Evolutionary conservation across 495 filamentous ascomycete species (phyloP).

Genomic region (Xylaria intraflava): DNA sequence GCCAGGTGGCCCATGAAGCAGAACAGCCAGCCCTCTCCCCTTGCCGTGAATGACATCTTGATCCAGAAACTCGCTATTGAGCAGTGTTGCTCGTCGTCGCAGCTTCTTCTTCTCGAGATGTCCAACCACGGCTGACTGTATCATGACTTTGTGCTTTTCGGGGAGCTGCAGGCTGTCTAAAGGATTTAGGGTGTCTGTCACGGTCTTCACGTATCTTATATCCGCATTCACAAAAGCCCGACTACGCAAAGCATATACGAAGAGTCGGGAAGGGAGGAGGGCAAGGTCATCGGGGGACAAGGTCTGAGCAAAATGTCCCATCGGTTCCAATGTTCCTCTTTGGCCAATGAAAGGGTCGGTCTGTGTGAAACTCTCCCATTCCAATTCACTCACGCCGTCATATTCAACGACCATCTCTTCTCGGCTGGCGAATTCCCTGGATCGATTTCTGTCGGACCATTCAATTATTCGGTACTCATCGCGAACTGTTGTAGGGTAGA

Average conservation of each 20-base stretch:
- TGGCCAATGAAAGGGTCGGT: slow-evolving; percentile 3
- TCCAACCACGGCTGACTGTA: slow-evolving; percentile 44
- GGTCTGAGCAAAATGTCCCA: slow-evolving; percentile 18
- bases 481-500: slow-evolving; percentile 16
- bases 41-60: slow-evolving; percentile 55
- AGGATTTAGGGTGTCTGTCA: slow-evolving; percentile 35
- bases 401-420: slow-evolving; percentile 26
- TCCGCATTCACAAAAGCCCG: slow-evolving; percentile 32
- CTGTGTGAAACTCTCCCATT: slow-evolving; percentile 5
- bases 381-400: slow-evolving; percentile 7
- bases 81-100: slow-evolving; percentile 52
- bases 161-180: slow-evolving; percentile 55
- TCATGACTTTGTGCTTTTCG: slow-evolving; percentile 43
- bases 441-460: slow-evolving; percentile 22
- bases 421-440: slow-evolving; percentile 18
- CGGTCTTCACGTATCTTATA: slow-evolving; percentile 32
- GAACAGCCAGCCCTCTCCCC: slow-evolving; percentile 47
- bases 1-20: slow-evolving; percentile 51
- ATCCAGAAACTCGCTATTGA: slow-evolving; percentile 35
- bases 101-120: slow-evolving; percentile 33
- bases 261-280: slow-evolving; percentile 32
- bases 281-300: slow-evolving; percentile 27
- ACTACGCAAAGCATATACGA: slow-evolving; percentile 34
- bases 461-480: slow-evolving; percentile 25
- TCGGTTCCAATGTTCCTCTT: neutral